A percentile compares a stretch with the other conserved stretches of the same genome.
These are phyloP conservation scores for Podospora tetraspora DNA, from an alignment of 495 filamentous ascomycete species.

Conservation along the genomic window DNA sequence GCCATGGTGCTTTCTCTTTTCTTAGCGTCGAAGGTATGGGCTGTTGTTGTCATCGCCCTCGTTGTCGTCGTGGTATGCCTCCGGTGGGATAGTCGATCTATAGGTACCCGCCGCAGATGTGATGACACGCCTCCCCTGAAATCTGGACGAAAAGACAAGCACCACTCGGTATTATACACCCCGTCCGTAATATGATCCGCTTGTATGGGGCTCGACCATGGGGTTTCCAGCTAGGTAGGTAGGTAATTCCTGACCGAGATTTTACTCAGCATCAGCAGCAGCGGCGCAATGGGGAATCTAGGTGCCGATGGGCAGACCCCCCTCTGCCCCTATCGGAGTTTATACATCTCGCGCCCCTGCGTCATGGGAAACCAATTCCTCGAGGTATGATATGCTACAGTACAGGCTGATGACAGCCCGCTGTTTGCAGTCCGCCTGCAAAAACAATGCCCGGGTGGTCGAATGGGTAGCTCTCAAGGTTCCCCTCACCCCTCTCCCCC, in stretches of 20 bases:
- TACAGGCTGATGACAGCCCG: background rate
- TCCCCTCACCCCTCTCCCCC: background rate
- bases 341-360: background rate
- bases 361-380: background rate
- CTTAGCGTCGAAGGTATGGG: too few species aligned
- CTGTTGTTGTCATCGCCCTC: background rate
- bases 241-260: background rate
- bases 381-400: background rate
- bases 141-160: background rate
- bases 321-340: background rate
- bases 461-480: background rate
- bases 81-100: background rate
- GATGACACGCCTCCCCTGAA: too few species aligned
- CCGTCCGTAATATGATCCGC: background rate
- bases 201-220: background rate
- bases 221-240: background rate
- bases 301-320: background rate
- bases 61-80: background rate
- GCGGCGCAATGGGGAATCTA: background rate
- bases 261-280: background rate
- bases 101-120: background rate
- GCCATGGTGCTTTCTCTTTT: conserved; percentile 10
- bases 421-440: background rate
- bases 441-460: background rate
- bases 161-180: background rate